Conservation (phyloP, 2,329 filamentous ascomycete species). For the Pezicula carpinea region DNA sequence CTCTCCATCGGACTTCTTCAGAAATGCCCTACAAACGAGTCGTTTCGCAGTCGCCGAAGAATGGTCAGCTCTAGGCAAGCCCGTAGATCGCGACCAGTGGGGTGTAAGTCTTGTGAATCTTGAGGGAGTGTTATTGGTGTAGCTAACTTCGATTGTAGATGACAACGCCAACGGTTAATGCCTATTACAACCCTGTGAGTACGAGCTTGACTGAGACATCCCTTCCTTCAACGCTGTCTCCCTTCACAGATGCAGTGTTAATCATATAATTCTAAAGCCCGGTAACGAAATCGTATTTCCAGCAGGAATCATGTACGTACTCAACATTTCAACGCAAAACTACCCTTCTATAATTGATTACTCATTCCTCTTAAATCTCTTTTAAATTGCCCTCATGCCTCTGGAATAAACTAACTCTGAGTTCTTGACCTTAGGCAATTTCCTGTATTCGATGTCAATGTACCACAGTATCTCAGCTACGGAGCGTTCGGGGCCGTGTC, state of each 20-base stretch:
- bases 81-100: slow-evolving; percentile 57
- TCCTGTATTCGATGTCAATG: slow-evolving; percentile 57
- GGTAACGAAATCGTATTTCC: slow-evolving; percentile 64
- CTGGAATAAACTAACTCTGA: too few relatives aligned
- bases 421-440: too few relatives aligned
- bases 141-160: slow-evolving; percentile 29
- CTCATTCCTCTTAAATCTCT: too few relatives aligned
- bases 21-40: slow-evolving; percentile 49
- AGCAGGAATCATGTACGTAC: slow-evolving; percentile 65
- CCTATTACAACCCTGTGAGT: slow-evolving; percentile 59
- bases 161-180: slow-evolving; percentile 58
- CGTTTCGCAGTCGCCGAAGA: slow-evolving; percentile 41
- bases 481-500: slow-evolving; percentile 64
- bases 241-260: too few relatives aligned
- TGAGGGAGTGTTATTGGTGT: too few relatives aligned
- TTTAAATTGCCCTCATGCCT: too few relatives aligned
- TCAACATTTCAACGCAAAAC: too few relatives aligned
- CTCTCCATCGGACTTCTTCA: slow-evolving; percentile 47
- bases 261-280: too few relatives aligned
- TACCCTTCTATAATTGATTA: too few relatives aligned
- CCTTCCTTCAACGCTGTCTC: slow-evolving; percentile 1
- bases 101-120: slow-evolving; percentile 15
- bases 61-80: slow-evolving; percentile 56
- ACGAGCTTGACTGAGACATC: slow-evolving; percentile 42
- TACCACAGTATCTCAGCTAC: slow-evolving; percentile 63